Percentiles rank a stretch among this genome's conserved stretches.
Conservation (phyloP, 345 rosid genomes). For the Hibiscus mutabilis region DNA sequence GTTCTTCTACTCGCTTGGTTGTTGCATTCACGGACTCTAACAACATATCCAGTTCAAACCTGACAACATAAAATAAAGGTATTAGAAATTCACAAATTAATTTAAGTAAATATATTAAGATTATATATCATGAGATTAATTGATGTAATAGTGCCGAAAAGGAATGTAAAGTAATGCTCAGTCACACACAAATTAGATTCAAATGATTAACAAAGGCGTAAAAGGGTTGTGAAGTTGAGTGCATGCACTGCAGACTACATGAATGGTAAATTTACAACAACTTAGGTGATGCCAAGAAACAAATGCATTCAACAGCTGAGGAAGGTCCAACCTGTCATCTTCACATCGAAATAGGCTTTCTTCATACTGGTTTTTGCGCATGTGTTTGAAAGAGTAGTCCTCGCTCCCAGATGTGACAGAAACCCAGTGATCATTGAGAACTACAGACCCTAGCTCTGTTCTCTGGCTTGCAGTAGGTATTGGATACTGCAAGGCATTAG, state of each 20-base stretch:
- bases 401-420: constrained; percentile 99
- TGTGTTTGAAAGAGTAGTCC: constrained; percentile 97
- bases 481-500: constrained; percentile 60
- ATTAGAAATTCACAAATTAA: constrained; percentile 9
- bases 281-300: neutral
- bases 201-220: neutral
- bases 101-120: neutral
- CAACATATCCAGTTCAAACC: constrained; percentile 97
- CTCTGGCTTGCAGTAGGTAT: constrained; percentile 77
- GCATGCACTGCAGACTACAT: neutral
- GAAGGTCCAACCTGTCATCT: constrained; percentile 77
- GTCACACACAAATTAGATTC: neutral
- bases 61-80: constrained; percentile 26
- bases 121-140: neutral
- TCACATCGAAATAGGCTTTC: constrained; percentile 92
- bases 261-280: neutral
- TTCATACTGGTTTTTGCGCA: constrained; percentile 97
- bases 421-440: constrained; percentile 94
- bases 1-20: constrained; percentile 74
- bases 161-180: neutral
- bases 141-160: neutral
- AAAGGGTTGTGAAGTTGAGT: neutral
- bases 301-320: neutral
- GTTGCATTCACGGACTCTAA: constrained; percentile 86
- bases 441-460: constrained; percentile 70